These are phyloP conservation scores for Talaromyces proteolyticus DNA, from an alignment of 495 filamentous ascomycete genomes.

Conservation along the genomic window DNA sequence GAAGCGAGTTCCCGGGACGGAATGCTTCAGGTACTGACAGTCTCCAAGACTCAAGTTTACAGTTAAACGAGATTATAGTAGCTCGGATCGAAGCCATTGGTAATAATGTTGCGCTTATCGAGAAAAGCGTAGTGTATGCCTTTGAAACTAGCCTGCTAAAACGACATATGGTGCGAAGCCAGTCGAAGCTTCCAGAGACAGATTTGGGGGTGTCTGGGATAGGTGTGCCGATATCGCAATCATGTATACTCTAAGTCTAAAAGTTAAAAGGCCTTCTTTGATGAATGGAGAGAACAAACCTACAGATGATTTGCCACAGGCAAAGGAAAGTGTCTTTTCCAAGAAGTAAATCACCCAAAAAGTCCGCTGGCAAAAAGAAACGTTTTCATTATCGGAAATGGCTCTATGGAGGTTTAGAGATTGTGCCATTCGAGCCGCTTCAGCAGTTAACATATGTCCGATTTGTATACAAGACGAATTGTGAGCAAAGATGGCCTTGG, in stretches of 20 bases:
- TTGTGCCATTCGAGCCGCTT: constrained; percentile 18
- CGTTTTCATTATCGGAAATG: background rate
- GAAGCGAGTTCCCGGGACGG: constrained; percentile 13
- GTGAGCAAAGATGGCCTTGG: constrained; percentile 13
- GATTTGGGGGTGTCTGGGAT: constrained; percentile 18
- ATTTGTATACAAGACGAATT: constrained; percentile 17
- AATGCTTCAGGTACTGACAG: constrained; percentile 17
- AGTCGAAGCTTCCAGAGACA: constrained; percentile 20
- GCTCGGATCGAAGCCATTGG: constrained; percentile 10
- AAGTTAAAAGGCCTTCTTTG: background rate
- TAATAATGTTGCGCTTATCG: constrained; percentile 15
- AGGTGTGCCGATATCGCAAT: constrained; percentile 22
- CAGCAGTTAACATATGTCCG: constrained; percentile 18
- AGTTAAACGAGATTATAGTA: constrained; percentile 13
- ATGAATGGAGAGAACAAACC: constrained; percentile 1
- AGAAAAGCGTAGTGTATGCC: constrained; percentile 21
- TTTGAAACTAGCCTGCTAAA: constrained; percentile 20
- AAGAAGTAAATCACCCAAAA: constrained; percentile 31
- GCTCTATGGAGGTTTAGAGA: constrained; percentile 11
- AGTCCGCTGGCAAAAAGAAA: constrained; percentile 8
- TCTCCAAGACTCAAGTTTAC: constrained; percentile 19
- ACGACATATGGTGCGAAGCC: constrained; percentile 16
- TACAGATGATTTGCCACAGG: constrained; percentile 17
- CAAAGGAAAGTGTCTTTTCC: constrained; percentile 22
- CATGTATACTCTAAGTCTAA: constrained; percentile 6